A percentile compares a stretch with the other conserved stretches of the same genome.
phyloP scores from a whole-genome alignment of 2,329 filamentous ascomycete genomes.

The Akanthomyces lecanii region DNA sequence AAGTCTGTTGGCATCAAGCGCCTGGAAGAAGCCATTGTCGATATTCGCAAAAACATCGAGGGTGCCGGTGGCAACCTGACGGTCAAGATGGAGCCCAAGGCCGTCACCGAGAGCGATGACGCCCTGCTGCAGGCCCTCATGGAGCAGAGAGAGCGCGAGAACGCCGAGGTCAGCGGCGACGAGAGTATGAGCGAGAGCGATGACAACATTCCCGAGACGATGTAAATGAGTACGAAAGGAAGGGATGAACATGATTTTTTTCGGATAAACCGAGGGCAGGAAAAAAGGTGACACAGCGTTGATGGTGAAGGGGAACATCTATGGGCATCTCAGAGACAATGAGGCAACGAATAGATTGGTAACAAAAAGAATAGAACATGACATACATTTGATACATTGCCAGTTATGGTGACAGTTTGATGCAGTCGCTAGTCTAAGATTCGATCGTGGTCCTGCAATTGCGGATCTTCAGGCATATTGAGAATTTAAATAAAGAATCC shows the following conservation, averaged over 20 bases:
- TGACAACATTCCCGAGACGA: slow-evolving; percentile 58
- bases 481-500: too few relatives aligned
- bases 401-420: background rate
- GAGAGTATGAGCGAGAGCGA: slow-evolving; percentile 95
- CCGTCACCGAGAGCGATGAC: slow-evolving; percentile 97
- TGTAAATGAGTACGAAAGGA: slow-evolving; percentile 26
- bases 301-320: slow-evolving; percentile 1
- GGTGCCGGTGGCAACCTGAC: slow-evolving; percentile 72
- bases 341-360: slow-evolving; percentile 14
- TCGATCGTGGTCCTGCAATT: too few relatives aligned
- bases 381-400: background rate
- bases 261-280: slow-evolving; percentile 8
- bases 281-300: slow-evolving; percentile 6
- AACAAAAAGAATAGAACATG: slow-evolving; percentile 10
- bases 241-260: slow-evolving; percentile 10
- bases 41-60: slow-evolving; percentile 78
- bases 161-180: slow-evolving; percentile 95
- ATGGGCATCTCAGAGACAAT: slow-evolving; percentile 10
- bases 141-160: slow-evolving; percentile 98
- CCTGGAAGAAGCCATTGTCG: slow-evolving; percentile 83
- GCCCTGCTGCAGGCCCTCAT: slow-evolving; percentile 95
- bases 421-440: background rate
- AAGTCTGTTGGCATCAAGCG: slow-evolving; percentile 81
- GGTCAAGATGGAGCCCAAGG: slow-evolving; percentile 98
- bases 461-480: too few relatives aligned